Base-by-base conservation (phyloP, 2,329 filamentous ascomycete species). In the Botryotinia convoluta region DNA sequence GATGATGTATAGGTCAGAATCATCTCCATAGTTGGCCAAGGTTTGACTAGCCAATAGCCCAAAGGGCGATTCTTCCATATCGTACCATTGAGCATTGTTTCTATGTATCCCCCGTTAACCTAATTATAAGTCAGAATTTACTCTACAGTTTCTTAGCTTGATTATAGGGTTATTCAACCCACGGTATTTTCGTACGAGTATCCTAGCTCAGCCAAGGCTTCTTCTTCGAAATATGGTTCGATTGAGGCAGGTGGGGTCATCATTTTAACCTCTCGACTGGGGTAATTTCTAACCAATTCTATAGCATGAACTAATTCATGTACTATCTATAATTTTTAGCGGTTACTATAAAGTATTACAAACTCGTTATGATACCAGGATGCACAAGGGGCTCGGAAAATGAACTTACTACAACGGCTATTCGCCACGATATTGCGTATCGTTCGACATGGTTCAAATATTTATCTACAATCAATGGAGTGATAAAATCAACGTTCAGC, bases 141-240 rank as follows among this genome's bases (percentile, higher is more conserved):
- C n/a, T 14, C 4, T 4, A 48, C 8, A 67, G 2, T 39, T 10
- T 12, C 10, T 14, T 8, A 12, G 16, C 45, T 7, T 67, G 16
- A 18, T 54, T 37, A n/a, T 54, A 2, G 64, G 45, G 39, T 45
- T 65, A n/a, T 64, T 72, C 22, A 67, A 67, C 63, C 61, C 63
- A 78, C 77, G 35, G 61, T 64, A 45, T 73, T 44, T 42, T 78
- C 75, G 29, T 73, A 75, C 16, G 67, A 72, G 32, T 44, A 75
- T n/a, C 77, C 75, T 37, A 74, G 7, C 63, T 78, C 76, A 7
- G 71, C 29, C 35, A 78, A 22, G n/a, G 76, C 26, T 22, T 76
- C 67, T 5, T 71, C 45, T 63, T 74, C 73, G 9, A 76, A 77
- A 61, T 75, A 77, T 39, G 32, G 45, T 39, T 67, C 45, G 9